Base-by-base conservation (phyloP, 2,329 filamentous ascomycete genomes). In the Phyllosticta paracitricarpa region DNA sequence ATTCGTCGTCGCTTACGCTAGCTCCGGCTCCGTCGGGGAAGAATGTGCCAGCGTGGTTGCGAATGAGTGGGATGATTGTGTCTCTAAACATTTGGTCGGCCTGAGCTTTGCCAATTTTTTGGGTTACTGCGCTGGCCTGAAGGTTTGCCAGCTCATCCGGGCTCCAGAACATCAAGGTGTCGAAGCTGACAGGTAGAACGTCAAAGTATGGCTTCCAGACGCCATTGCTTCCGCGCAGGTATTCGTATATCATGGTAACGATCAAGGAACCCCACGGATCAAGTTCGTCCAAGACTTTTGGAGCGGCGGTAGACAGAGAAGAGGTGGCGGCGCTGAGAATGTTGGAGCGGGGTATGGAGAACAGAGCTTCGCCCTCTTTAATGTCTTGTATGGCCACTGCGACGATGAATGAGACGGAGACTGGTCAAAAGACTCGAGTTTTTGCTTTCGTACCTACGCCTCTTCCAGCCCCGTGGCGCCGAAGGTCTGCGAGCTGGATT, bases 81-180 rank as follows among this genome's bases (percentile, higher is more conserved):
- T 81, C 73, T 7, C 79, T 78, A 69, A 96, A 91, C 72, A 84
- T 85, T 52, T 81, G 75, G 63, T 95, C 86, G 2, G 91, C 90
- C 60, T 83, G 79, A 4, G 82, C 78, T 66, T 84, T 89, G 56
- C 91, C 91, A 65, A 96, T 88, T 71, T 91, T 93, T 64, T 82
- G 75, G 2, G 86, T 72, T n/a, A 94, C 83, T 0, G 89, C 83
- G 69, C 89, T 92, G 19, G 87, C 89, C 74, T 93, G 87, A 8
- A 96, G 82, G 68, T 87, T 80, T 0, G 78, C 75, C 2, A 96
- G 78, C 71, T 96, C 91, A 0, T 78, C 75, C 0, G 81, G 77
- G 1, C 82, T 78, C 92, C 92, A 97, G 76, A 92, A 96, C 89
- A 97, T 96, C 65, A 93, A 82, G 2, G 90, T 95, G 71, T 94